These are phyloP conservation scores for Kazachstania viticola DNA, from an alignment of 805 yeast genomes.

Conservation along the genomic window DNA sequence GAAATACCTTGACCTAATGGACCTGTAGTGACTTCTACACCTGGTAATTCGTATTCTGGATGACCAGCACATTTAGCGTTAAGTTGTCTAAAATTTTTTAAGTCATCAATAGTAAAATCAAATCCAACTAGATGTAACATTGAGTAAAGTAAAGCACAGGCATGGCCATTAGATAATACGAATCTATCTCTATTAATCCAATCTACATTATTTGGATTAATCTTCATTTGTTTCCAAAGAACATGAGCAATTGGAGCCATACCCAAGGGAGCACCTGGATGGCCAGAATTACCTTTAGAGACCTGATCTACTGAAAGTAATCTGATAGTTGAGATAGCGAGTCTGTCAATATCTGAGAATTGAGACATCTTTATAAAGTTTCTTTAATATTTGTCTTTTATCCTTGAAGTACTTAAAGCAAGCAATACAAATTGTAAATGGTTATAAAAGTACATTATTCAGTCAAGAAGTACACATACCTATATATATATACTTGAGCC, in stretches of 20 bases:
- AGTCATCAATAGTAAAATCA: conserved; percentile 69
- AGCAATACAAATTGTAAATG: too few species aligned
- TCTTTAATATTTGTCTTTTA: too few species aligned
- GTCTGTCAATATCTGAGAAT: conserved; percentile 49
- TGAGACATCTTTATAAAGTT: too few species aligned
- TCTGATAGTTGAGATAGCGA: conserved; percentile 82
- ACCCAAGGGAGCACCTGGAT: conserved; percentile 99
- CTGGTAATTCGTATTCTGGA: conserved; percentile 87
- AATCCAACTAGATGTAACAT: conserved; percentile 80
- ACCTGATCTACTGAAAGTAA: conserved; percentile 80
- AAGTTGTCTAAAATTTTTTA: conserved; percentile 82
- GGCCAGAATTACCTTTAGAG: conserved; percentile 86
- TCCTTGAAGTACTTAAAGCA: too few species aligned
- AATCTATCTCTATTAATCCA: conserved; percentile 96
- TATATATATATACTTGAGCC: too few species aligned
- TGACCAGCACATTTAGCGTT: conserved; percentile 94
- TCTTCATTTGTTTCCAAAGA: conserved; percentile 65
- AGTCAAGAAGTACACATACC: too few species aligned
- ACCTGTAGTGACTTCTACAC: conserved; percentile 96
- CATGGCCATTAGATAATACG: conserved; percentile 92
- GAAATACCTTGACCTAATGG: conserved; percentile 97
- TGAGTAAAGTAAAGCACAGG: conserved; percentile 80
- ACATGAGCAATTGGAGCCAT: conserved; percentile 93
- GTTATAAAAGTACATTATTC: too few species aligned
- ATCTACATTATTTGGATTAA: conserved; percentile 82